Evolutionary conservation across 495 filamentous ascomycete species (phyloP).

Genomic region (Hyaloscypha bicolor): DNA sequence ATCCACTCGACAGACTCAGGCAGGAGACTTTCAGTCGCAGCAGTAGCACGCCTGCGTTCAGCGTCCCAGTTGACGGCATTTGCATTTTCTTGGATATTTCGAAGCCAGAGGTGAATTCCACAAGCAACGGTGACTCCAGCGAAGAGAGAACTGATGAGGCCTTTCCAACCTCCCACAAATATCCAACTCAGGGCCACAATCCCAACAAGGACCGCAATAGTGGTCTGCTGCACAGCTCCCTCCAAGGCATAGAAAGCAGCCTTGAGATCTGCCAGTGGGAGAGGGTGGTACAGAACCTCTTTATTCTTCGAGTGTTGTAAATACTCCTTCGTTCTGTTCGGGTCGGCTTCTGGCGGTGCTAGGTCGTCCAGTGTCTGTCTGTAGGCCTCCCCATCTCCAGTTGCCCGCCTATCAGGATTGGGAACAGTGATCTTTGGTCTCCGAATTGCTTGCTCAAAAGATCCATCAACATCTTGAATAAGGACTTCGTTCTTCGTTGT

Average conservation of each 20-base stretch:
- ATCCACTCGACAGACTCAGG: constrained; percentile 53
- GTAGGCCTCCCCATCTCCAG: constrained; percentile 13
- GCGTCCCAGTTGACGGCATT: constrained; percentile 21
- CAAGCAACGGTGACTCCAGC: constrained; percentile 14
- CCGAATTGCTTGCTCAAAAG: constrained; percentile 16
- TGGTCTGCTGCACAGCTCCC: not conserved
- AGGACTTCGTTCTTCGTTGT: constrained; percentile 21
- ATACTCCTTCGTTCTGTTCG: constrained; percentile 13
- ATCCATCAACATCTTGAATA: constrained; percentile 21
- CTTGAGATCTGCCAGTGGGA: constrained; percentile 18
- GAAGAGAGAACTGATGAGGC: constrained; percentile 3
- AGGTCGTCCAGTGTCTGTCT: constrained; percentile 12
- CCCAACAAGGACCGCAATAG: constrained; percentile 4
- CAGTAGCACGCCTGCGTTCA: constrained; percentile 10
- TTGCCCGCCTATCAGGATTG: constrained; percentile 5
- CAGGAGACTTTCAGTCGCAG: constrained; percentile 34
- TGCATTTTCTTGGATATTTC: constrained; percentile 16
- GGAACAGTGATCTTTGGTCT: constrained; percentile 22
- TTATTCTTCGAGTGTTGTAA: constrained; percentile 16
- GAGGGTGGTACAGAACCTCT: constrained; percentile 11
- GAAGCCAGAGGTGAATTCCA: constrained; percentile 18
- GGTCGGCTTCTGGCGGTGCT: constrained; percentile 16
- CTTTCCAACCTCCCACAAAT: constrained; percentile 14
- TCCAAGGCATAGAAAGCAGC: constrained; percentile 16
- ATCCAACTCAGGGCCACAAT: constrained; percentile 10